Conservation (phyloP, 768 basidiomycete species). For the Lanmaoa pseudosensibilis region DNA sequence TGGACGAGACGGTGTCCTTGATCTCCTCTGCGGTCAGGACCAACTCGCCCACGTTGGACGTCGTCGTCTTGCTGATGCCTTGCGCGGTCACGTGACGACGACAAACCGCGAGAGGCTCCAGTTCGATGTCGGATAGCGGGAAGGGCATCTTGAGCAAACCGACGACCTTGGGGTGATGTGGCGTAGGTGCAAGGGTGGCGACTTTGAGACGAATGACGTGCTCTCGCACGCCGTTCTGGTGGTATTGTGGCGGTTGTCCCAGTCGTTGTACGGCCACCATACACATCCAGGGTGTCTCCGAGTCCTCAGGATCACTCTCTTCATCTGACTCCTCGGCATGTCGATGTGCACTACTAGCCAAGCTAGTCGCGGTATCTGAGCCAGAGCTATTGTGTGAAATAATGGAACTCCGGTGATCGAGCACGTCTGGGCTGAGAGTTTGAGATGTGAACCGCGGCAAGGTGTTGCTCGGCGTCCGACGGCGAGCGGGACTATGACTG, state of each 20-base stretch:
- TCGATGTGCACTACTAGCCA: constrained; percentile 17
- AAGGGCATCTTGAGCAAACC: constrained; percentile 89
- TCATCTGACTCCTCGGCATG: constrained; percentile 54
- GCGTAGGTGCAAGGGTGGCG: constrained; percentile 85
- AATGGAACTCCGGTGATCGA: constrained; percentile 39
- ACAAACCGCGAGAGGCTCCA: constrained; percentile 57
- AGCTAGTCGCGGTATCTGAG: constrained; percentile 32
- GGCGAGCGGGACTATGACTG: constrained; percentile 14
- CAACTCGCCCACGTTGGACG: constrained; percentile 35
- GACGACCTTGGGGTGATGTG: constrained; percentile 95
- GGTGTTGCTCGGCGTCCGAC: constrained; percentile 4
- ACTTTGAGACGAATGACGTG: constrained; percentile 54
- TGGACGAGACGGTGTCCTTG: constrained; percentile 88
- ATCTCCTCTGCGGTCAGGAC: constrained; percentile 86
- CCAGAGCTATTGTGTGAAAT: constrained; percentile 42
- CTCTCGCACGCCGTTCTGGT: constrained; percentile 7
- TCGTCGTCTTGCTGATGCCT: constrained; percentile 27
- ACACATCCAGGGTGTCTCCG: constrained; percentile 95
- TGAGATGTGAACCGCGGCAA: constrained; percentile 10
- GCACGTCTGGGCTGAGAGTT: constrained; percentile 8
- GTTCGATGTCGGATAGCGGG: constrained; percentile 78
- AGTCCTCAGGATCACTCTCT: constrained; percentile 94
- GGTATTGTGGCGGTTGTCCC: constrained; percentile 14
- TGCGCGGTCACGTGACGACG: constrained; percentile 43
- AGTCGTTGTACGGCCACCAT: constrained; percentile 64